A percentile compares a stretch with the other conserved stretches of the same genome.
phyloP scores from a whole-genome alignment of 495 filamentous ascomycete genomes.

The Trichoderma reesei region DNA sequence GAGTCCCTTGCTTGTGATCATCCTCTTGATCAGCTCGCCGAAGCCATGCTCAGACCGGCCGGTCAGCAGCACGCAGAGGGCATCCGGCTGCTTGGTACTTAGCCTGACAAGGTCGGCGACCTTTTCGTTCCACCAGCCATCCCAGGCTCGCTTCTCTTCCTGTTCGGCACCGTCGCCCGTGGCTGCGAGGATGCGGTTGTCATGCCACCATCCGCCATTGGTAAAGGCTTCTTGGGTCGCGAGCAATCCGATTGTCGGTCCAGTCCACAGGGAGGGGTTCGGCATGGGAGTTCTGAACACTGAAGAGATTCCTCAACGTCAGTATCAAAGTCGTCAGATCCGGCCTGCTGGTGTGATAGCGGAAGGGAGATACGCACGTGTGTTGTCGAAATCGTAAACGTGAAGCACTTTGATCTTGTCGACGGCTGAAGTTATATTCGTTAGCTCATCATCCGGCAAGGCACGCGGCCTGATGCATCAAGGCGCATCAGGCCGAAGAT shows the following conservation, averaged over 20 bases:
- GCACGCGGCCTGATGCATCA: no score
- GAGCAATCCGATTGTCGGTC: constrained; percentile 62
- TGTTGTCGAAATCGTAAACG: constrained; percentile 99
- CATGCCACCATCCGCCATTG: constrained; percentile 97
- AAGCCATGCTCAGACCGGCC: constrained; percentile 75
- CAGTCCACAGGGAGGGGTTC: constrained; percentile 81
- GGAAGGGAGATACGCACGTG: constrained; percentile 45
- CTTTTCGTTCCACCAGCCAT: constrained; percentile 95
- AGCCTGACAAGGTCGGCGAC: constrained; percentile 75
- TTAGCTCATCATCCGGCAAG: constrained; percentile 7
- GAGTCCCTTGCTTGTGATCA: constrained; percentile 65
- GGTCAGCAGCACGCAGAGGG: constrained; percentile 77
- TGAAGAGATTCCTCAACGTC: constrained; percentile 20
- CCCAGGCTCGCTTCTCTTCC: constrained; percentile 78
- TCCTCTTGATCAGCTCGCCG: constrained; percentile 69
- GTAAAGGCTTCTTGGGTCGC: constrained; percentile 64
- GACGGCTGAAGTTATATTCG: constrained; percentile 40
- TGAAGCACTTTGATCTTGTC: constrained; percentile 71
- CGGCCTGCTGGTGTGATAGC: not conserved
- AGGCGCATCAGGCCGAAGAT: no score
- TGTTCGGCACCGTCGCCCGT: constrained; percentile 75
- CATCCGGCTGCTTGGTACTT: constrained; percentile 80
- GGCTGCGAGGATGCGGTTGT: constrained; percentile 70
- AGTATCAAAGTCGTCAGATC: constrained; percentile 9
- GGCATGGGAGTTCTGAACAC: constrained; percentile 88